Percentiles rank a stretch among this genome's conserved stretches.
Conservation (phyloP, 2,329 filamentous ascomycete genomes). For the Aurifilum marmelostoma region DNA sequence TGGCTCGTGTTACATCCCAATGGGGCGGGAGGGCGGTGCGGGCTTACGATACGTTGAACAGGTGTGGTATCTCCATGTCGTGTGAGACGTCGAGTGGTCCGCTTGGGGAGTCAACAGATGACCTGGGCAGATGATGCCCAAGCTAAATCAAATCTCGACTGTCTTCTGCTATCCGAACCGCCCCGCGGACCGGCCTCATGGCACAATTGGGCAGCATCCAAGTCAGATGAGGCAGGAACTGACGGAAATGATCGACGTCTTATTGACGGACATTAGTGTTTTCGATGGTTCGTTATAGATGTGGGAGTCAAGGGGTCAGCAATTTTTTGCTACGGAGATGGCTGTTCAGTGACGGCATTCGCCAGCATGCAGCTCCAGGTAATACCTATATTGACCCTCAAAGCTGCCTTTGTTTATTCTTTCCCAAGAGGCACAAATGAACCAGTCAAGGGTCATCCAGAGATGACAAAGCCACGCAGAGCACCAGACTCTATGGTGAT, state of each 20-base stretch:
- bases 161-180: not conserved
- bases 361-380: too few species aligned
- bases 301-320: not conserved
- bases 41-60: conserved; percentile 23
- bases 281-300: too few species aligned
- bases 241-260: conserved; percentile 13
- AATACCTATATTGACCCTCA: too few species aligned
- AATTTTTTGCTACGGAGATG: not conserved
- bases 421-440: not conserved
- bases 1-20: conserved; percentile 17
- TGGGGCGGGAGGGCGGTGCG: conserved; percentile 26
- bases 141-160: not conserved
- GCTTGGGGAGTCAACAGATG: conserved; percentile 15
- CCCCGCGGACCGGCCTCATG: not conserved
- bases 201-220: conserved; percentile 2
- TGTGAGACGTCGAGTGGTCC: conserved; percentile 8
- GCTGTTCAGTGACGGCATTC: too few species aligned
- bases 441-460: not conserved
- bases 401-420: too few species aligned
- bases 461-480: not conserved
- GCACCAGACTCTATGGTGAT: conserved; percentile 3
- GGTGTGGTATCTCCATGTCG: not conserved
- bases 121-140: conserved; percentile 5
- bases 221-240: conserved; percentile 19
- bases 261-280: not conserved